Evolutionary conservation across 2,329 filamentous ascomycete genomes (phyloP).

Genomic region (Mycosphaerella arachidis): DNA sequence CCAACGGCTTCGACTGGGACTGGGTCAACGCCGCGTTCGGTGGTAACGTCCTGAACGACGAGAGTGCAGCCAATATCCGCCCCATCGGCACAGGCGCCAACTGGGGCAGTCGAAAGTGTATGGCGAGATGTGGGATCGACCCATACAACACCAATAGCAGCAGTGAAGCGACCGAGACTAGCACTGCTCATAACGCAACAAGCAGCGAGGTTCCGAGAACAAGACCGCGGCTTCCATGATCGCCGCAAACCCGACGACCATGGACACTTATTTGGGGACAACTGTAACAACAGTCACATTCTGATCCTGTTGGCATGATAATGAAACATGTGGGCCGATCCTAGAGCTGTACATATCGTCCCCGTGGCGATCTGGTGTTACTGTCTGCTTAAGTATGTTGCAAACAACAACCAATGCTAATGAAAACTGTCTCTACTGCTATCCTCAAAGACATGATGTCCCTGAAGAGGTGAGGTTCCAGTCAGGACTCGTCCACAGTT

Average conservation of each 20-base stretch:
- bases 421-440: background rate
- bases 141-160: conserved; percentile 1
- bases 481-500: too few species aligned
- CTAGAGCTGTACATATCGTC: conserved; percentile 1
- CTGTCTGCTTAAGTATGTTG: background rate
- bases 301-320: background rate
- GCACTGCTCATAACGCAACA: background rate
- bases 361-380: background rate
- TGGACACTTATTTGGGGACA: background rate
- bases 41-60: conserved; percentile 30
- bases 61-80: conserved; percentile 33
- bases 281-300: background rate
- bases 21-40: conserved; percentile 45
- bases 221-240: background rate
- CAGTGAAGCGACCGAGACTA: background rate
- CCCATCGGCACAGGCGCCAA: conserved; percentile 42
- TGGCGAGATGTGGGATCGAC: conserved; percentile 32
- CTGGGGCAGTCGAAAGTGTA: conserved; percentile 39
- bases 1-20: conserved; percentile 36
- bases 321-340: background rate
- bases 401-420: background rate
- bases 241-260: background rate
- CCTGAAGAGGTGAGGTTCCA: background rate
- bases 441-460: background rate
- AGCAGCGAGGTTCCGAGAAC: background rate